Percentiles rank a stretch among this genome's conserved stretches.
Conservation (phyloP, 2,329 filamentous ascomycete species). For the Apiospora kogelbergensis region DNA sequence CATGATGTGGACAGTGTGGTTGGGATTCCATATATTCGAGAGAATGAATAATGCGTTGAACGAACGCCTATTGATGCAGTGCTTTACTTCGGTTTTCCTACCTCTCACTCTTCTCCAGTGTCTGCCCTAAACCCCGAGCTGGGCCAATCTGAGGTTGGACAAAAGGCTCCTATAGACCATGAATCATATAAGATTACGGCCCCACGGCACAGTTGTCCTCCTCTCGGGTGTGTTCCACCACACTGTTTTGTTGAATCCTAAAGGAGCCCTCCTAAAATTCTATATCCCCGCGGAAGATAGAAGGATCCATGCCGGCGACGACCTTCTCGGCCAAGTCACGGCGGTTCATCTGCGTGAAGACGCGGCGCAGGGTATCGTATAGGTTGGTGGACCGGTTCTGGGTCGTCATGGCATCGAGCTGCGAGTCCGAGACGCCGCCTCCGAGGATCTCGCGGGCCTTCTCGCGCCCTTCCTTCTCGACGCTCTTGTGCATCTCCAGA, state of each 20-base stretch:
- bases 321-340: slow-evolving; percentile 87
- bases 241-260: not conserved
- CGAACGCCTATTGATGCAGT: not conserved
- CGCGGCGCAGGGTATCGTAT: slow-evolving; percentile 88
- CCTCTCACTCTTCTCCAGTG: not conserved
- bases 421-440: slow-evolving; percentile 59
- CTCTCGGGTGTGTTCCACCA: not conserved
- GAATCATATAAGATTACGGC: not conserved
- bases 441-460: slow-evolving; percentile 82
- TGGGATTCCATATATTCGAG: not conserved
- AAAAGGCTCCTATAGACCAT: not conserved
- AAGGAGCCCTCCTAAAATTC: slow-evolving; percentile 60
- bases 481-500: slow-evolving; percentile 91
- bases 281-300: slow-evolving; percentile 85
- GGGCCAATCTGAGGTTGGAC: not conserved
- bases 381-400: slow-evolving; percentile 97
- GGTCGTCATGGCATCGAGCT: slow-evolving; percentile 82
- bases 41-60: not conserved
- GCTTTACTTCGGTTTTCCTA: not conserved
- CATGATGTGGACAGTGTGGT: not conserved
- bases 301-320: slow-evolving; percentile 85
- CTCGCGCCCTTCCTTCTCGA: slow-evolving; percentile 81
- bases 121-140: not conserved
- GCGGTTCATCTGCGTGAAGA: slow-evolving; percentile 95
- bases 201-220: not conserved